Evolutionary conservation across 163 green algal species (phyloP).

Genomic region (Chloroidium sp.): DNA sequence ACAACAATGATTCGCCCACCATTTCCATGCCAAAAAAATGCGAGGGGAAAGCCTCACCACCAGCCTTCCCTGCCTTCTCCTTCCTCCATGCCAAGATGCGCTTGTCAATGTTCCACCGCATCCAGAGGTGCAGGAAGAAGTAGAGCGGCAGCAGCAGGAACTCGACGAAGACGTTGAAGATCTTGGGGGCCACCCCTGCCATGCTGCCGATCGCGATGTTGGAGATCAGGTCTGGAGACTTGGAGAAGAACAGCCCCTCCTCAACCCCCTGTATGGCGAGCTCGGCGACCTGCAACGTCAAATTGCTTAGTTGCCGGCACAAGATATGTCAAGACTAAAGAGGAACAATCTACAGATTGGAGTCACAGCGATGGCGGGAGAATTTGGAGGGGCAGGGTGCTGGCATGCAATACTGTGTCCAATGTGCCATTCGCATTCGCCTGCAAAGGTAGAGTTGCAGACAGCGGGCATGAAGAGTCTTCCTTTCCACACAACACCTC

Average conservation of each 20-base stretch:
- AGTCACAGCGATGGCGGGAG: too few species aligned
- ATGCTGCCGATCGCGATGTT: not conserved
- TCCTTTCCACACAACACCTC: too few species aligned
- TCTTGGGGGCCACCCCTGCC: not conserved
- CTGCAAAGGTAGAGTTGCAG: too few species aligned
- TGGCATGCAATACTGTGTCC: too few species aligned
- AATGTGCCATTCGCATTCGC: too few species aligned
- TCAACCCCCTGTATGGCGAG: slow-evolving; percentile 28
- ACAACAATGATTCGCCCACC: too few species aligned
- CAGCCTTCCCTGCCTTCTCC: too few species aligned
- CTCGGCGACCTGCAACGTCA: slow-evolving; percentile 26
- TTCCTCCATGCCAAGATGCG: not conserved
- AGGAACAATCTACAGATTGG: not conserved
- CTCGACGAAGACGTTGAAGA: not conserved
- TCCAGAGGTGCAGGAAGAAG: not conserved
- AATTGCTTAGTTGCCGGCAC: not conserved
- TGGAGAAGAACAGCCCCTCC: slow-evolving; percentile 26
- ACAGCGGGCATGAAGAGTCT: too few species aligned
- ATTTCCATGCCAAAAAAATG: too few species aligned
- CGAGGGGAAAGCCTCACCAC: too few species aligned
- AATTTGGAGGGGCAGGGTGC: too few species aligned
- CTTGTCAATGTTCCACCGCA: not conserved
- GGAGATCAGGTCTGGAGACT: slow-evolving; percentile 20
- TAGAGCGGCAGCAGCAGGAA: not conserved
- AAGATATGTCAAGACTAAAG: not conserved